A percentile compares a stretch with the other conserved stretches of the same genome.
phyloP scores from a whole-genome alignment of 2,329 filamentous ascomycete genomes.

The Ascochyta rabiei region DNA sequence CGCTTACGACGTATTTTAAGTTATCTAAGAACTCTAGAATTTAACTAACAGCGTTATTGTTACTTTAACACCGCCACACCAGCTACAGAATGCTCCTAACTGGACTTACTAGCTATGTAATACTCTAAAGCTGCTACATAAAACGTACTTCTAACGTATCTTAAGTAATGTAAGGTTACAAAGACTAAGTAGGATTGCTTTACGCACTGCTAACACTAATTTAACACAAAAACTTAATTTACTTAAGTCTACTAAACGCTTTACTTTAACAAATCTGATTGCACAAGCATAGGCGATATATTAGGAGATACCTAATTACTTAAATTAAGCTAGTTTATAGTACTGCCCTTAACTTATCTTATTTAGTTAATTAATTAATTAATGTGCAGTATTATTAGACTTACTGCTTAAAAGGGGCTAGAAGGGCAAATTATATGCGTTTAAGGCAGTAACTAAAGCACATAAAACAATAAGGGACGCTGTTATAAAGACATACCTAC shows the following conservation, averaged over 20 bases:
- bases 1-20: background rate
- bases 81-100: too few species aligned
- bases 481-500: background rate
- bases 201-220: background rate
- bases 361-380: background rate
- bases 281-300: background rate
- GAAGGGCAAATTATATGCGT: background rate
- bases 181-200: background rate
- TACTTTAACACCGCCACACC: background rate
- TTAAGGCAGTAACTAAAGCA: background rate
- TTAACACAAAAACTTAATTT: background rate
- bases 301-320: background rate
- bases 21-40: background rate
- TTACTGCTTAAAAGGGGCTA: background rate
- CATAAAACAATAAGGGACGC: background rate
- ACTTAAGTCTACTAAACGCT: background rate
- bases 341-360: background rate
- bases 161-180: background rate
- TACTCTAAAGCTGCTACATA: background rate
- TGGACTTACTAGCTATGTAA: background rate
- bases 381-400: background rate
- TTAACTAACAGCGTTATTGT: background rate
- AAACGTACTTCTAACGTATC: background rate
- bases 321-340: background rate
- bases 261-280: background rate